Evolutionary conservation across 805 yeast genomes (phyloP), one percentile per base, ranked within the genome.

Genomic region (Wickerhamiella sorbophila): DNA sequence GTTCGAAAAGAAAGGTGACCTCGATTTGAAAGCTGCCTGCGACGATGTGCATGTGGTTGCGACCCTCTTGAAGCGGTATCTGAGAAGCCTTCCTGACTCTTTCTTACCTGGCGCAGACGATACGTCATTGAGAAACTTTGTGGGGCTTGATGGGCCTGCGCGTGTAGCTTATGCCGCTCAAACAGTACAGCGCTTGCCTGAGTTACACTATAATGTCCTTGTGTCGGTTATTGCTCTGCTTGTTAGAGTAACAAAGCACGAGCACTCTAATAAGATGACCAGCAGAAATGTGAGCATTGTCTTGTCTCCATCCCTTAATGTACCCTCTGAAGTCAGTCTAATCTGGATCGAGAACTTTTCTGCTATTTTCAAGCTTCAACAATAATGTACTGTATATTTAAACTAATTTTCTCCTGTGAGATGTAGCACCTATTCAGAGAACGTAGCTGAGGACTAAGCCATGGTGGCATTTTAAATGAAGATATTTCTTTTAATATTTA

Each of bases 401-500:
- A n/a, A n/a, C n/a, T n/a, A n/a, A n/a, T n/a, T n/a, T n/a, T n/a
- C n/a, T n/a, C n/a, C n/a, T n/a, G n/a, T n/a, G n/a, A n/a, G n/a
- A n/a, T n/a, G n/a, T n/a, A n/a, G n/a, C n/a, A n/a, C n/a, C n/a
- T n/a, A n/a, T n/a, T n/a, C n/a, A n/a, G n/a, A n/a, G n/a, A n/a
- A n/a, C n/a, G n/a, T n/a, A n/a, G n/a, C n/a, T n/a, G n/a, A n/a
- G n/a, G n/a, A n/a, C 14, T 22, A 16, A 20, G 12, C 17, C 24
- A 10, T 15, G 33, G 36, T 22, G 27, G 20, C 10, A 20, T 20
- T 14, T 3, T 24, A 34, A 21, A 39, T 5, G 35, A 19, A 31
- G 14, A 35, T 39, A 29, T 56, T 67, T 61, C 91, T 75, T 63
- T 82, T 80, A 12, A 35, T 39, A 29, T 56, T 67, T 61, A 91